These are phyloP conservation scores for Paraconiothyrium sp. DNA, from an alignment of 2,329 filamentous ascomycete genomes.

Conservation along the genomic window DNA sequence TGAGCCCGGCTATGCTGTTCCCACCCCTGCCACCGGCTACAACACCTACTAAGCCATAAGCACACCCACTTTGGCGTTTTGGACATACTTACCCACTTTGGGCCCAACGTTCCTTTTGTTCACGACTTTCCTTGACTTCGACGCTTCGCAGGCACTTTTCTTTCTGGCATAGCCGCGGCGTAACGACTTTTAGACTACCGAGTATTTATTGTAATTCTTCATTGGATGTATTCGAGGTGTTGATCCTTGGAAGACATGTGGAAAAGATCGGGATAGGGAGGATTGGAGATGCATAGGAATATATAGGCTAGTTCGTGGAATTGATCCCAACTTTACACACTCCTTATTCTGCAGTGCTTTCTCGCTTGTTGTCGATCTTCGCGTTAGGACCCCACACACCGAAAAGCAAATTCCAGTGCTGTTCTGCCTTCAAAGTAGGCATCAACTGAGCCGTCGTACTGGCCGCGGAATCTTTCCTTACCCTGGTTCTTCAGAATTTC, in stretches of 20 bases:
- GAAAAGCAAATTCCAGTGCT: too few relatives aligned
- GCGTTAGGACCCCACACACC: too few relatives aligned
- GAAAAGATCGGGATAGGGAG: neutral
- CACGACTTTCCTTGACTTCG: slow-evolving; percentile 12
- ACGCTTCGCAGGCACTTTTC: slow-evolving; percentile 6
- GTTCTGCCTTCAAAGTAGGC: too few relatives aligned
- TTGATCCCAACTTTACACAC: slow-evolving; percentile 12
- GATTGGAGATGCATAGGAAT: slow-evolving; percentile 5
- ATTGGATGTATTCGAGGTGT: neutral
- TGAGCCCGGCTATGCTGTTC: slow-evolving; percentile 2
- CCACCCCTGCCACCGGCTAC: slow-evolving; percentile 7
- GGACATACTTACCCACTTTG: neutral
- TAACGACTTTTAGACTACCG: slow-evolving; percentile 9
- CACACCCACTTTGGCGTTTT: neutral
- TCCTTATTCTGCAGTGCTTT: slow-evolving; percentile 4
- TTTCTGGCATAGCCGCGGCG: slow-evolving; percentile 7
- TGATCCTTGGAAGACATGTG: neutral
- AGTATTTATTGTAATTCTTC: slow-evolving; percentile 9
- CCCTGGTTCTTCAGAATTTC: too few relatives aligned
- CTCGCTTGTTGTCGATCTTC: too few relatives aligned
- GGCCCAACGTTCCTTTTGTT: neutral
- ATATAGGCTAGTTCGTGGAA: slow-evolving; percentile 24
- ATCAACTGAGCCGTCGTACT: too few relatives aligned
- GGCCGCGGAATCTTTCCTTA: too few relatives aligned
- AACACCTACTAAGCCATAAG: slow-evolving; percentile 1